Conservation (phyloP, 2,329 filamentous ascomycete species). For the Ceratocystis destructans region DNA sequence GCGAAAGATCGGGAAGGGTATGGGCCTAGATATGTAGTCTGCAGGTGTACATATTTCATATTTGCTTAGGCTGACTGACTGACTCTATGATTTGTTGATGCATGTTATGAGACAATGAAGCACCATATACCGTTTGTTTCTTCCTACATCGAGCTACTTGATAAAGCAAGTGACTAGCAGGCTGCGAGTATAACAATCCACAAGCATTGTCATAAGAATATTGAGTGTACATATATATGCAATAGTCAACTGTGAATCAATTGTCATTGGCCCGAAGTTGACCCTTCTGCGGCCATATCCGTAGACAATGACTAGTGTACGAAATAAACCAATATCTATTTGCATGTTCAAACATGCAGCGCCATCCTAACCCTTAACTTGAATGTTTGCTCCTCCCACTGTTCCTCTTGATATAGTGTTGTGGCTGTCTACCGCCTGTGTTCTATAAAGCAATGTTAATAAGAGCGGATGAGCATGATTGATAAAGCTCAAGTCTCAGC, state of each 20-base stretch:
- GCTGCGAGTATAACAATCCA: too few relatives aligned
- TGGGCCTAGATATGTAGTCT: conserved; percentile 42
- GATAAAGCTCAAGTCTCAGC: neutral
- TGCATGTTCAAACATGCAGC: neutral
- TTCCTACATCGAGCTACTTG: neutral
- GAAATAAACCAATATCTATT: neutral
- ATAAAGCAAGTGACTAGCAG: too few relatives aligned
- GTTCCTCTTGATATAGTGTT: too few relatives aligned
- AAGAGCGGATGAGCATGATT: neutral
- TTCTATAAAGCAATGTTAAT: neutral
- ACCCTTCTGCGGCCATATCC: too few relatives aligned
- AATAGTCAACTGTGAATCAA: too few relatives aligned
- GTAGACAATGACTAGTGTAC: neutral
- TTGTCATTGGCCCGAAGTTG: too few relatives aligned
- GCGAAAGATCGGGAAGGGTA: conserved; percentile 61
- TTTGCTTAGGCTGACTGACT: too few relatives aligned
- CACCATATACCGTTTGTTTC: neutral
- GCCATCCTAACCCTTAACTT: too few relatives aligned
- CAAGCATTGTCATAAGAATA: too few relatives aligned
- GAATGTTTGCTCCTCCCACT: too few relatives aligned
- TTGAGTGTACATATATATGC: neutral
- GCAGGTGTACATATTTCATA: too few relatives aligned
- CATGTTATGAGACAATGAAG: neutral
- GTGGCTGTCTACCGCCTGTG: neutral
- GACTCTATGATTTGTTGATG: neutral